Evolutionary conservation across 176 grass and related monocot species (phyloP), one percentile per base, ranked within the genome.

Genomic region (Carex myosuroides): DNA sequence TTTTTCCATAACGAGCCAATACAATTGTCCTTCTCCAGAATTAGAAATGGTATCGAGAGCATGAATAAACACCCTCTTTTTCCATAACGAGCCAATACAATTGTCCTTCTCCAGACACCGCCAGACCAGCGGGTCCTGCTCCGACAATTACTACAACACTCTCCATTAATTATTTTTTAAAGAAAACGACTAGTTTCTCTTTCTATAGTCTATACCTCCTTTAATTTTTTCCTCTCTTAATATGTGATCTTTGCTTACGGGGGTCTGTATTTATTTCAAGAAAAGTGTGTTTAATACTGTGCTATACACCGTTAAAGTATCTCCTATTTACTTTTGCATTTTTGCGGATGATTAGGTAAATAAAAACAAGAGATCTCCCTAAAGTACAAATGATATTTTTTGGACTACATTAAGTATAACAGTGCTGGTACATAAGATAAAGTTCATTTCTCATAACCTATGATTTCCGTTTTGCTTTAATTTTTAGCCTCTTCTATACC

Each of bases 1-100:
- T 50, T 2, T 30, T 70, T 87, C 90, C 87, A 91, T 5, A 91
- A 56, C 0, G 90, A 86, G 1, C 81, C 87, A 1, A 44, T 78
- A 21, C 84, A 87, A 0, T 42, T 13, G 22, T 91, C 87, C 0
- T 54, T 48, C 80, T 91, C 87, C 0, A 91, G 18, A 0, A 91
- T 0, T 12, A 82, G 1, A 4, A 68, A 72, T 1, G 81, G 75
- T 21, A 87, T 32, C 0, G 22, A 41, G 8, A 60, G 37, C 1
- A 6, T 26, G 0, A 7, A 1, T 0, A 89, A 85, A 73, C 87
- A 87, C n/a, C n/a, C n/a, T n/a, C n/a, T n/a, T n/a, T n/a, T n/a
- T n/a, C n/a, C n/a, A n/a, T n/a, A n/a, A n/a, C n/a, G n/a, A n/a
- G n/a, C n/a, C n/a, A n/a, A n/a, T n/a, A n/a, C n/a, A n/a, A n/a